These are phyloP conservation scores for Dichotomocladium elegans DNA, from an alignment of 371 early-diverging fungal species.

Conservation along the genomic window DNA sequence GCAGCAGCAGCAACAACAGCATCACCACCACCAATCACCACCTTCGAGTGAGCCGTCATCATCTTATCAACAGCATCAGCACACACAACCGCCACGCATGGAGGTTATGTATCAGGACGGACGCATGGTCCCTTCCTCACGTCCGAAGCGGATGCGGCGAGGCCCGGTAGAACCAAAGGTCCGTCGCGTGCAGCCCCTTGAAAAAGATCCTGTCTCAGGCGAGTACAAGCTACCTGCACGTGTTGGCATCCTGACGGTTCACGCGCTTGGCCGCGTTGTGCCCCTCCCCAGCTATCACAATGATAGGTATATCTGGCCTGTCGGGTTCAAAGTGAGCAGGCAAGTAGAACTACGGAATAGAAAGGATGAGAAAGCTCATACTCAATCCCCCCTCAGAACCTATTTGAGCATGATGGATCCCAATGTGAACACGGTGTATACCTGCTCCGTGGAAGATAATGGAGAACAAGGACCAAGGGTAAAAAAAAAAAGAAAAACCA, in stretches of 20 bases:
- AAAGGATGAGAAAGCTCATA: no score
- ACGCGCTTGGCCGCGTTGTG: constrained; percentile 68
- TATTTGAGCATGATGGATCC: constrained; percentile 75
- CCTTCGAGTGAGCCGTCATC: neutral
- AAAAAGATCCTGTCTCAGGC: constrained; percentile 56
- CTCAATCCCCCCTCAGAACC: no score
- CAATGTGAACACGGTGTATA: constrained; percentile 55
- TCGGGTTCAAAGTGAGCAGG: constrained; percentile 72
- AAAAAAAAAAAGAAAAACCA: neutral
- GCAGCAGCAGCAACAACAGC: neutral
- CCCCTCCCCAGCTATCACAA: constrained; percentile 80
- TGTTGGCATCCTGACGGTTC: constrained; percentile 76
- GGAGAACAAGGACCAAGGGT: constrained; percentile 68
- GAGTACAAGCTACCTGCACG: constrained; percentile 70
- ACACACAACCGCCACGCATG: constrained; percentile 2
- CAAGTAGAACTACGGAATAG: constrained; percentile 2
- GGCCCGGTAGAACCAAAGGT: constrained; percentile 28
- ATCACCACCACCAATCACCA: constrained; percentile 1
- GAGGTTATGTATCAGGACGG: constrained; percentile 15
- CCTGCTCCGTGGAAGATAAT: constrained; percentile 74
- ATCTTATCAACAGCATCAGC: neutral
- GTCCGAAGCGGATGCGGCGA: constrained; percentile 42
- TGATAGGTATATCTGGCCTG: constrained; percentile 88
- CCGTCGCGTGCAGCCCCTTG: constrained; percentile 51
- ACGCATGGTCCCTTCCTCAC: constrained; percentile 22